Evolutionary conservation across 1,284 basidiomycete genomes (phyloP), one percentile per base, ranked within the genome.

Genomic region (Cerioporus squamosus): DNA sequence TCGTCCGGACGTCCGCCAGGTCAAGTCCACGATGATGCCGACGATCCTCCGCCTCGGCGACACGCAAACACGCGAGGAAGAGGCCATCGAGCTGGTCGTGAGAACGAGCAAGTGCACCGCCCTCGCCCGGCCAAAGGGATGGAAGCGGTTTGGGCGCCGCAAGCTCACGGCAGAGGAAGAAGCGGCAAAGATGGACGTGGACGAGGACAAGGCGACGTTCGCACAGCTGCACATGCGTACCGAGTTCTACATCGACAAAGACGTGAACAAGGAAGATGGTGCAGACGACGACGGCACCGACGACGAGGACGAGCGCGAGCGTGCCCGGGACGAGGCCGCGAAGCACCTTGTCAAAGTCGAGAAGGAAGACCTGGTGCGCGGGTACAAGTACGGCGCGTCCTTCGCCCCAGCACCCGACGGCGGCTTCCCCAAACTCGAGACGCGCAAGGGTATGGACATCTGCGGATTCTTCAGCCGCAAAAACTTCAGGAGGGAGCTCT

Each of bases 331-430:
- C 23, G 66, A 69, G 33, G 70, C 72, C 23, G 67, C 39, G 24
- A 71, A 31, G 45, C 45, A 67, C 20, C 54, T 74, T 24, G 79
- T 82, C 67, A 83, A 79, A 63, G 81, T 92, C 5, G 87, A 90
- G 62, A 87, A 88, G 67, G 91, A 94, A 57, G 79, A 88, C 17
- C 84, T 95, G 15, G 78, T 91, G 20, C 82, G 85, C 61, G 97
- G 95, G 0, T 98, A 92, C 82, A 93, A 94, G 72, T 97, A 98
- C 66, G 97, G 97, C 5, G 88, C 91, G 3, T 93, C 90, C 2
- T 94, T 95, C 72, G 89, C 89, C 1, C 93, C 94, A 2, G 88
- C 90, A 72, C 89, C 92, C 2, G 91, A 93, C 44, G 91, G 85
- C 6, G 82, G 89, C 51, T 96, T 95, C 65, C 83, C 83, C 42